Evolutionary conservation across 2,329 filamentous ascomycete species (phyloP).

Genomic region (Microcyclosporella mali): DNA sequence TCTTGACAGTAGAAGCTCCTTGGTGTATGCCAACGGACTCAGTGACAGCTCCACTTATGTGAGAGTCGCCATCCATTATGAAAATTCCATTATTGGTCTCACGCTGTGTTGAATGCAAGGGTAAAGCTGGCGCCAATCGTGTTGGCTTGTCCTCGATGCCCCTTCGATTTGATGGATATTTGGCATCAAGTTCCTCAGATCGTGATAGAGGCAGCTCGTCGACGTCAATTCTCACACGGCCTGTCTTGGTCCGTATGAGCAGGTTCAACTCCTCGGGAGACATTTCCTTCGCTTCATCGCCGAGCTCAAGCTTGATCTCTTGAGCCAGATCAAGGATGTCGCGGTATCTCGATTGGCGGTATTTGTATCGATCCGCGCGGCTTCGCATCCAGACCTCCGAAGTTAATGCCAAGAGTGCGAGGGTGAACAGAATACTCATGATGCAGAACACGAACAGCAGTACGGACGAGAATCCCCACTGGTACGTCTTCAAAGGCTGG

Average conservation of each 20-base stretch:
- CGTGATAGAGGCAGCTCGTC: background rate
- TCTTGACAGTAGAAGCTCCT: too few species aligned
- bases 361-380: constrained; percentile 4
- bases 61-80: too few species aligned
- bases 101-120: too few species aligned
- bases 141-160: too few species aligned
- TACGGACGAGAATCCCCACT: constrained; percentile 13
- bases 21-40: too few species aligned
- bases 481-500: constrained; percentile 8
- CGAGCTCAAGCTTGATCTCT: constrained; percentile 7
- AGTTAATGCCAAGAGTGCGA: constrained; percentile 4
- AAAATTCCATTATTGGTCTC: too few species aligned
- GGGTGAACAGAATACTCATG: constrained; percentile 3
- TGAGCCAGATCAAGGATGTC: constrained; percentile 13
- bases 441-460: constrained; percentile 16
- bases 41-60: too few species aligned
- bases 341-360: constrained; percentile 7
- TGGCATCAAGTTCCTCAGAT: background rate
- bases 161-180: too few species aligned
- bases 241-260: background rate
- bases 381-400: constrained; percentile 8
- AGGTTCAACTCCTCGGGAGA: constrained; percentile 6
- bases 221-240: background rate
- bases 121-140: too few species aligned
- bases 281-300: constrained; percentile 6